Base-by-base conservation (phyloP, 2,329 filamentous ascomycete species). In the Diplodia seriata region DNA sequence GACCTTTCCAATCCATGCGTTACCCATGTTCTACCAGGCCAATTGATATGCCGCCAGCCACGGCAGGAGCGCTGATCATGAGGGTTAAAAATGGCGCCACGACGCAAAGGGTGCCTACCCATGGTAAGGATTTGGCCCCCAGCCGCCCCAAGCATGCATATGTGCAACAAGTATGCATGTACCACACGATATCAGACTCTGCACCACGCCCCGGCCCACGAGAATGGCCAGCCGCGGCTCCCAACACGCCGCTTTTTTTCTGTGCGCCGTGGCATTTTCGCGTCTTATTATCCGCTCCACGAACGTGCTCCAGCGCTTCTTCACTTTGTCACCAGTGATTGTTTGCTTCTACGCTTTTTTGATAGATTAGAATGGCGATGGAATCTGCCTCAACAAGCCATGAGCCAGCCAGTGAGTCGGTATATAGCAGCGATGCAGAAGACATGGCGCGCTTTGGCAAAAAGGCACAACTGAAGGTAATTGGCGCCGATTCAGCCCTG, bases 401-500 rank as follows among this genome's bases (percentile, higher is more conserved):
- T 11, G 57, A 62, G 18, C 57, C 57, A 29, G 40, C 18, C 40
- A 33, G 40, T 29, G 57, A 49, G 57, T 43, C 47, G 38, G 47
- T 49, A 4, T 63, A 63, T 26, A 50, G 49, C 38, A 50, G 51
- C 33, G 61, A 51, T 54, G 61, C 61, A 12, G 31, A 54, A 6
- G 68, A 71, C 20, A 68, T 62, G 57, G 57, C 57, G 18, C 57
- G 40, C 2, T 50, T 62, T 20, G 57, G 57, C 2, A 79, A 79
- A 61, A 68, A 76, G 68, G 73, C 77, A 62, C 76, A 78, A 23
- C 56, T 79, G 69, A 79, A 79, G 73, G 77, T 78, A 47, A 33
- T 72, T 9, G 9, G n/a, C 36, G 20, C 62, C 36, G 47, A 26
- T 36, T 49, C 36, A 29, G 47, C 5, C 18, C 11, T 36, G 9